Evolutionary conservation across 108 stramenopile species (phyloP), one percentile per base, ranked within the genome.

Genomic region (Skeletonema marinoi): DNA sequence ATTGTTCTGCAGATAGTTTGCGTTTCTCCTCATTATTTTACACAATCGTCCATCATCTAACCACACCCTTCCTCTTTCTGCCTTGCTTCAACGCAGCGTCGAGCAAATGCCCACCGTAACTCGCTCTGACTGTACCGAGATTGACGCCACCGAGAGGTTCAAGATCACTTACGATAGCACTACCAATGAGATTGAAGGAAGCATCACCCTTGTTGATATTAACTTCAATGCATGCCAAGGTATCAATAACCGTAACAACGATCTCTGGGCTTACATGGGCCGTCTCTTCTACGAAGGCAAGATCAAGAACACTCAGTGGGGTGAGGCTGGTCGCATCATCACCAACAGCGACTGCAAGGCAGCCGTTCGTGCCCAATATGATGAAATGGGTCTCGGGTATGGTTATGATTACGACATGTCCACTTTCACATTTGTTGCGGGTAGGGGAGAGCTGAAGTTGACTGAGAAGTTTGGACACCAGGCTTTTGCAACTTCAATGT

Each of bases 31-130:
- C 13, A 14, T 16, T 25, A 25, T 25, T 1, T 13, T 19, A 16
- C 30, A 60, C 6, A 1, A 41, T 12, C 11, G 39, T 12, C 39
- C 39, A 41, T 11, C 10, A 61, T 35, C 60, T 61, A 14, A 31
- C n/a, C 60, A 35, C 60, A 61, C 21, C 1, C 21, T 35, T 21
- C 29, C 4, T 25, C 25, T 25, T 14, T 4, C 25, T 29, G 4
- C 29, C 60, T 29, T 12, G 16, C 0, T 39, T 21, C 36, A 25
- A 25, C 14, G 21, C 60, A 78, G 80, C 51, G 78, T 78, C 16
- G 88, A 88, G 60, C 73, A 88, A 36, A 88, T 88, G 88, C 74
- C 85, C 56, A 74, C 73, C 17, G 85, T 88, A 31, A 80, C 68
- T 39, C 79, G 88, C 60, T 72, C 77, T 25, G 88, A 88, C 65